A percentile compares a stretch with the other conserved stretches of the same genome.
phyloP scores from a whole-genome alignment of 129 eudicot species.

The Saussurea involucrata region DNA sequence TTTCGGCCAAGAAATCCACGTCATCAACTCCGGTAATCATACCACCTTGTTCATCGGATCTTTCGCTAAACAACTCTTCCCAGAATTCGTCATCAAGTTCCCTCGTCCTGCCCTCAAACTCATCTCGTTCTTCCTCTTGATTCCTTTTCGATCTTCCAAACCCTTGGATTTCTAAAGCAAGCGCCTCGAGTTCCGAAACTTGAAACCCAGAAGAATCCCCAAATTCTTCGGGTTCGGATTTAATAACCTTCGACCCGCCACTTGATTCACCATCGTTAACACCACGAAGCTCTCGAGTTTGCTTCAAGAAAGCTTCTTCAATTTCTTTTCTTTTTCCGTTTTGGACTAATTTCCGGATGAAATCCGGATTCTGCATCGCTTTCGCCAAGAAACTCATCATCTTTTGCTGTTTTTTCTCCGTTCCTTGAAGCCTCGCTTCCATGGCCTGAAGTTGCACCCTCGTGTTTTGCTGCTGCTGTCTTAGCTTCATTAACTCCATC shows the following conservation, averaged over 20 bases:
- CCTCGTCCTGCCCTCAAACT: constrained; percentile 32
- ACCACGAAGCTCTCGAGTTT: constrained; percentile 41
- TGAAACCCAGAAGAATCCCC: constrained; percentile 22
- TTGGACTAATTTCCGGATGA: constrained; percentile 57
- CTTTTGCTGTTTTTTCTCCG: constrained; percentile 78
- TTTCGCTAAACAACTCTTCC: constrained; percentile 73
- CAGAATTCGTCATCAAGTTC: constrained; percentile 90
- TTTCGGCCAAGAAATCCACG: constrained; percentile 64
- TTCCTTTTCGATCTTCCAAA: constrained; percentile 52
- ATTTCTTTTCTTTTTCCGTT: constrained; percentile 56
- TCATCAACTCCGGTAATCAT: constrained; percentile 19
- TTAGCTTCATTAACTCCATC: constrained; percentile 74
- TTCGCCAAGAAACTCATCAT: constrained; percentile 94
- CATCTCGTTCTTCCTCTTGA: constrained; percentile 29
- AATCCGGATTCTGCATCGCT: constrained; percentile 88
- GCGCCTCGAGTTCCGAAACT: constrained; percentile 82
- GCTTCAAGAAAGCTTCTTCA: constrained; percentile 49
- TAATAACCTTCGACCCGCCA: constrained; percentile 27
- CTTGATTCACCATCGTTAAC: constrained; percentile 26
- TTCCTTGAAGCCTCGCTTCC: constrained; percentile 69
- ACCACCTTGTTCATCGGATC: constrained; percentile 36
- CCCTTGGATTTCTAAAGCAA: constrained; percentile 96
- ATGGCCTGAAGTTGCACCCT: constrained; percentile 63
- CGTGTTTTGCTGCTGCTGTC: constrained; percentile 71
- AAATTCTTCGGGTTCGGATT: constrained; percentile 61